Percentiles rank a stretch among this genome's conserved stretches.
Conservation (phyloP, 352 stramenopile genomes). For the Pythium utonaiense region DNA sequence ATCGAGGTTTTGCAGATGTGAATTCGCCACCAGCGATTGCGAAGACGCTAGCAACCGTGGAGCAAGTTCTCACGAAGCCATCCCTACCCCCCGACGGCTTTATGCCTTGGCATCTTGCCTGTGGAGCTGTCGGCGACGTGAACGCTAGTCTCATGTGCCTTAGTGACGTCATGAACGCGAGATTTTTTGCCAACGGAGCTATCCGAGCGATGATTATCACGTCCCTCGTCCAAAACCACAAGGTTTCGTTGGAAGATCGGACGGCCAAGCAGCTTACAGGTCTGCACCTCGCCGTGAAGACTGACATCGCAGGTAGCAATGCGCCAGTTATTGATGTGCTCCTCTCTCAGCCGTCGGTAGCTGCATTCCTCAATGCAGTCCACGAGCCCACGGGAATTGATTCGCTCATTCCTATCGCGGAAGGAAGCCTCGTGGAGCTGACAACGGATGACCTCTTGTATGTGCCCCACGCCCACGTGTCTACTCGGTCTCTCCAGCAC, state of each 20-base stretch:
- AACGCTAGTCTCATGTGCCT: constrained; percentile 32
- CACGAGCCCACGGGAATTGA: constrained; percentile 60
- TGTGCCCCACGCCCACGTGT: constrained; percentile 37
- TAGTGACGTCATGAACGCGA: constrained; percentile 40
- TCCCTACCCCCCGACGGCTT: constrained; percentile 26
- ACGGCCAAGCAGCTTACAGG: constrained; percentile 25
- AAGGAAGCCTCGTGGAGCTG: constrained; percentile 27
- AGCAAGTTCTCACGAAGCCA: constrained; percentile 29
- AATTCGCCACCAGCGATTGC: constrained; percentile 33
- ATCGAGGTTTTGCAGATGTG: constrained; percentile 35
- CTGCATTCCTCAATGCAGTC: constrained; percentile 42
- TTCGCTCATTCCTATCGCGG: constrained; percentile 29
- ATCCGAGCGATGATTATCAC: constrained; percentile 37
- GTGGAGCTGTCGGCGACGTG: constrained; percentile 44
- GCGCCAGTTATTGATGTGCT: constrained; percentile 45
- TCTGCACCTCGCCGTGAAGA: constrained; percentile 29
- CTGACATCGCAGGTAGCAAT: constrained; percentile 45
- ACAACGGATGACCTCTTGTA: constrained; percentile 15
- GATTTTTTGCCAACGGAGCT: constrained; percentile 36
- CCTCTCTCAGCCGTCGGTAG: constrained; percentile 16
- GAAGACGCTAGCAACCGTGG: constrained; percentile 27
- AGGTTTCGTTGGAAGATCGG: constrained; percentile 29
- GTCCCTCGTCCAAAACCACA: constrained; percentile 31
- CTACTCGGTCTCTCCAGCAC: constrained; percentile 34
- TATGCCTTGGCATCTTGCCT: constrained; percentile 62